Evolutionary conservation across 2,329 filamentous ascomycete genomes (phyloP).

Genomic region (Aspergillus thermomutatus): DNA sequence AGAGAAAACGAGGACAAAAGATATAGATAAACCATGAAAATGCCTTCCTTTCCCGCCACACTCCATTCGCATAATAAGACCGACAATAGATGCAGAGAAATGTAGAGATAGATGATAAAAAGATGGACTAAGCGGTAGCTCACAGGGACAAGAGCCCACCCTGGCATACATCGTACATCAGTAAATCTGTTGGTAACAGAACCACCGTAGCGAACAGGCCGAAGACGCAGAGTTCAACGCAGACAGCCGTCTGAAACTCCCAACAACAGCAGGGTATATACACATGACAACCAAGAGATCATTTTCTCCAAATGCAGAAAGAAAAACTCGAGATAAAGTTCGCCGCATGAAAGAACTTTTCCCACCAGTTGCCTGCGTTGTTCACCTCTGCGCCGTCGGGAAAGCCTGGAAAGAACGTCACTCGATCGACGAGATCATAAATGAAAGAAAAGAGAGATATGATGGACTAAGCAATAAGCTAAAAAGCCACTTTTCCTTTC

Average conservation of each 20-base stretch:
- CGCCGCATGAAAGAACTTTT: conserved; percentile 16
- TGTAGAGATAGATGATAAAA: conserved; percentile 17
- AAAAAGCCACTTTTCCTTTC: conserved; percentile 19
- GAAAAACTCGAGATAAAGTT: conserved; percentile 15
- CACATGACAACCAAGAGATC: conserved; percentile 22
- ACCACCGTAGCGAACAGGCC: conserved; percentile 17
- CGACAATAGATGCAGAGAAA: conserved; percentile 15
- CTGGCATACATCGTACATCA: conserved; percentile 32
- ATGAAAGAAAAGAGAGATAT: conserved; percentile 11
- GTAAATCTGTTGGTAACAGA: conserved; percentile 11
- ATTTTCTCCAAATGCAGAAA: conserved; percentile 26
- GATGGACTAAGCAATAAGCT: conserved; percentile 17
- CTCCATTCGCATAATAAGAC: conserved; percentile 26
- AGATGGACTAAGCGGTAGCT: conserved; percentile 19
- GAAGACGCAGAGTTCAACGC: conserved; percentile 19
- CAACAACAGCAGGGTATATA: conserved; percentile 28
- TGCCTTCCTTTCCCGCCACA: conserved; percentile 30
- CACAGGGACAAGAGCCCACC: conserved; percentile 18
- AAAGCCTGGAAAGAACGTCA: conserved; percentile 12
- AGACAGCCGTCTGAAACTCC: conserved; percentile 22
- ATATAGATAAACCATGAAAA: conserved; percentile 13
- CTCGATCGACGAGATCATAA: conserved; percentile 19
- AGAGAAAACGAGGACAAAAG: conserved; percentile 7
- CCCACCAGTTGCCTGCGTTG: conserved; percentile 12
- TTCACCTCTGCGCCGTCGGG: conserved; percentile 12